Evolutionary conservation across 306 rosid species (phyloP), one percentile per base, ranked within the genome.

Genomic region (Cucurbita moschata): DNA sequence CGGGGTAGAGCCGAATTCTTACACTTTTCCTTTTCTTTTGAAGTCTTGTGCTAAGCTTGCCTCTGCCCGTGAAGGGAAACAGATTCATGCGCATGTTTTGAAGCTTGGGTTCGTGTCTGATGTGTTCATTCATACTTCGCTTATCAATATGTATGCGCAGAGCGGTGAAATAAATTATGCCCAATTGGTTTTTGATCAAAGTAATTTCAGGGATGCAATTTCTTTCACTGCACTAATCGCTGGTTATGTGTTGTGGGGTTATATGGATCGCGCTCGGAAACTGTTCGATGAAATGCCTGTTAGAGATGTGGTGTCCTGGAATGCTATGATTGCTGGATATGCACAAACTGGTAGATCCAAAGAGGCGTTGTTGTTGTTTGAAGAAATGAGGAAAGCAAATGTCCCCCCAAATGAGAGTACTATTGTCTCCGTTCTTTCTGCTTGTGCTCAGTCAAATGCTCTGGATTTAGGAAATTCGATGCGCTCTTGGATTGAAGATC

Each of bases 311-410:
- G 98, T 90, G 50, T 78, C 89, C 0, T 90, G 98, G 97, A 93
- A 93, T 83, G 96, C 98, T 30, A 88, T 93, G 89, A 85, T 90
- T 82, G 78, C 97, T 0, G 98, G 89, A 21, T 88, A 86, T 38
- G 89, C 83, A 1, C 96, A 93, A 39, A 51, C 85, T 44, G 75
- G 71, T 50, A 83, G 79, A 15, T 82, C 83, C 79, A 82, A 86
- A 53, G 96, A 88, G 72, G 97, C 87, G 1, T 68, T 87, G 72
- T 79, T 21, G 4, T 78, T 89, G 72, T 93, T 90, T 63, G 14
- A 30, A 43, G 86, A 75, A 74, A 93, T 88, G 98, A 73, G 68
- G 79, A 75, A 75, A 52, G 83, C 69, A 42, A 73, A 83, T 72
- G 72, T 85, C 40, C 40, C 58, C 0, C 92, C 91, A 1, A 80